Percentiles rank a stretch among this genome's conserved stretches.
Evolutionary conservation across 306 rosid genomes (phyloP).

Genomic region (Vigna hirtella): DNA sequence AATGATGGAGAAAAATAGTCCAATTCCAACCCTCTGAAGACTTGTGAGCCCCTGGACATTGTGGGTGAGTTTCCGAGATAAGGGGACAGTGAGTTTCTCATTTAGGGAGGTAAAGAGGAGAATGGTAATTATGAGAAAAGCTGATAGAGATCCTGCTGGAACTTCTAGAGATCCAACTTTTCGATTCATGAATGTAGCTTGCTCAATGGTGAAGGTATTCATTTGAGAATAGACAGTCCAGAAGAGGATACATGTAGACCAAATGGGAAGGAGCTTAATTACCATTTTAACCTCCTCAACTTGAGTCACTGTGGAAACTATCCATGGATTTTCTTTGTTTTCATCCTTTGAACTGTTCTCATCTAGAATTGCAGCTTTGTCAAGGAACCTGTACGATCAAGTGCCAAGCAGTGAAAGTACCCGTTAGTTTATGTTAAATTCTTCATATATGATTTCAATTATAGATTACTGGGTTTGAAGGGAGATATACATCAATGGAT

Average conservation of each 20-base stretch:
- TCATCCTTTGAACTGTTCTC: conserved; percentile 48
- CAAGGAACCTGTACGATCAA: conserved; percentile 69
- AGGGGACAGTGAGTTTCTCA: conserved; percentile 75
- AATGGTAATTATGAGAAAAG: conserved; percentile 73
- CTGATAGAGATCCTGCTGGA: conserved; percentile 86
- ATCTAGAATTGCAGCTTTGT: conserved; percentile 90
- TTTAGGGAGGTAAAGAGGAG: conserved; percentile 86
- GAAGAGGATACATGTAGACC: conserved; percentile 96
- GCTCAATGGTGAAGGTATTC: conserved; percentile 94
- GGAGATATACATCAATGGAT: background rate
- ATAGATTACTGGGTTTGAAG: conserved; percentile 1
- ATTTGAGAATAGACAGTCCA: conserved; percentile 97
- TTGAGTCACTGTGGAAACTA: conserved; percentile 76
- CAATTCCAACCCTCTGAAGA: conserved; percentile 92
- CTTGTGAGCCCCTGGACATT: conserved; percentile 84
- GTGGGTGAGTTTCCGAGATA: conserved; percentile 76
- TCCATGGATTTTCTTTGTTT: conserved; percentile 63
- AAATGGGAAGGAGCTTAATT: conserved; percentile 78
- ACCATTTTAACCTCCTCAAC: conserved; percentile 96
- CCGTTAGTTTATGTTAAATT: conserved; percentile 14
- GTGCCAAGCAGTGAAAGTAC: conserved; percentile 16
- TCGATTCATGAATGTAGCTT: conserved; percentile 91
- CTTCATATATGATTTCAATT: background rate
- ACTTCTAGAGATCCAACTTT: conserved; percentile 59
- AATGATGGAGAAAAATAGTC: conserved; percentile 65